Base-by-base conservation (phyloP, 441 rosid genomes). In the Lepidium campestre region DNA sequence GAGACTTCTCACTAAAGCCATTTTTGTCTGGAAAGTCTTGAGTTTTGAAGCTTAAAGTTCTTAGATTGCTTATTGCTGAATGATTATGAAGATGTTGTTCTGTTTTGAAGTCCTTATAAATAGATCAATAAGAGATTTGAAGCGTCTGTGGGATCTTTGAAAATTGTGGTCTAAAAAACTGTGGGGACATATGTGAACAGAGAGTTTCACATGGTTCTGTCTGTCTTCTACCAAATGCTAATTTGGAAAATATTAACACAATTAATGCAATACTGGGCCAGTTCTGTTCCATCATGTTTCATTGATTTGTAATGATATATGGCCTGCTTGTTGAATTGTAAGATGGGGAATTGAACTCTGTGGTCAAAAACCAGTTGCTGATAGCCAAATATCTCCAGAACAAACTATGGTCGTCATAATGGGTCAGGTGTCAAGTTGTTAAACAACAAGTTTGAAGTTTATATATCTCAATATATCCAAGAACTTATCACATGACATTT, bases 241-340 rank as follows among this genome's bases (percentile, higher is more conserved):
- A 20, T 45, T 4, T 8, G 52, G 3, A 20, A 20, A 11, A 4
- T 47, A 46, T 47, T 12, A 11, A 46, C 3, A 46, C 14, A 5
- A 1, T 3, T 20, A 20, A 46, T 19, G 1, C 47, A 46, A 35
- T 23, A 31, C 5, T 46, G 14, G 31, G 52, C 13, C 27, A 23
- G 52, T 34, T 54, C 34, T 65, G 44, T 42, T 54, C 44, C 22
- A 53, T 42, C 32, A 53, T 53, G 44, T 65, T 31, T 64, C 50
- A 27, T 39, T 39, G 49, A 8, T 19, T 54, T 20, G 52, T 53
- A 52, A 29, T 65, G 52, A 14, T 36, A 32, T 61, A 0, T 18
- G 20, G 19, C 7, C 0, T 46, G 31, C 46, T 47, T 35, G 46
- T 47, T 62, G 25, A 35, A 20, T 35, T 34, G 10, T 20, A 20